Base-by-base conservation (phyloP, 1,284 basidiomycete species). In the Fomitiporia mediterranea region DNA sequence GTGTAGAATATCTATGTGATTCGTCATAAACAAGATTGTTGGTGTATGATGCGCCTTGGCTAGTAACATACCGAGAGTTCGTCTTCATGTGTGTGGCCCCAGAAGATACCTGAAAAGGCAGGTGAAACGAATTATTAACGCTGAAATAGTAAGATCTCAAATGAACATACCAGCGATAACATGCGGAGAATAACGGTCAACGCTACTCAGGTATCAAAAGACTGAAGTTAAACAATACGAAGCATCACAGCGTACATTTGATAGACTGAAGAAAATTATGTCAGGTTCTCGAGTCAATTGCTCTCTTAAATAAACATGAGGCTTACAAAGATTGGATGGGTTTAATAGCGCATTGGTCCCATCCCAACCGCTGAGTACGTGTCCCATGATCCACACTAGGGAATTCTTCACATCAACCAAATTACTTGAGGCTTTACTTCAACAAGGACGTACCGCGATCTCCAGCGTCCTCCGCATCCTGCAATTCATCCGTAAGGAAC, bases 1-100 rank as follows among this genome's bases (percentile, higher is more conserved):
- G 79, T 68, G 66, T 92, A 92, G 68, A 81, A 92, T 44, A 92
- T 81, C 82, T 86, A 46, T 32, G 13, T 11, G 37, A 37, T 17
- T 30, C n/a, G 23, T 23, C 9, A n/a, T 21, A 42, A 17, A 35
- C 30, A 15, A 17, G 52, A 39, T 30, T 52, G 39, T 43, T 5
- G 27, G 50, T 15, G 25, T 15, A 28, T 13, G 28, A 28, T 43
- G n/a, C n/a, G n/a, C n/a, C n/a, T 28, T 25, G 47, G 23, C 32
- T 23, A 21, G 27, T 11, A 38, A 70, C 79, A 42, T 58, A 84
- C 84, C 19, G 81, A 82, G 55, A 89, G 67, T 67, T 89, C 79
- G 66, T 92, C 90, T 67, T 92, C 87, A 61, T 92, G 89, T 1
- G 86, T 86, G 66, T 92, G 90, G 1, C 89, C 89, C 64, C 79